Evolutionary conservation across 768 basidiomycete genomes (phyloP).

Genomic region (Tulasnella sp.): DNA sequence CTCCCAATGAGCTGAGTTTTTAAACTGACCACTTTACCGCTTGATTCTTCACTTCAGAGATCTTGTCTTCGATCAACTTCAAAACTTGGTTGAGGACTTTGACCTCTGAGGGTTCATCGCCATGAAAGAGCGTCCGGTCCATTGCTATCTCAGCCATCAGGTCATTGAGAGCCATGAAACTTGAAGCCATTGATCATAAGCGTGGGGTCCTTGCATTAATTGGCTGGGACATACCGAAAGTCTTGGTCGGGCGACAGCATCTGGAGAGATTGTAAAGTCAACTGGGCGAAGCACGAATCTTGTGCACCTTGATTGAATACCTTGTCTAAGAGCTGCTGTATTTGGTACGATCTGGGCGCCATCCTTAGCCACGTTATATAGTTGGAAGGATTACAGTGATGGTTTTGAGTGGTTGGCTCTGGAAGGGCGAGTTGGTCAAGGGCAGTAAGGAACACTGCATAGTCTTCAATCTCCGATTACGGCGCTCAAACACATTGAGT

Average conservation of each 20-base stretch:
- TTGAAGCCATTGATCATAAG: conserved; percentile 26
- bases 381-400: no score
- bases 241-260: conserved; percentile 89
- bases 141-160: conserved; percentile 78
- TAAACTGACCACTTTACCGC: conserved; percentile 78
- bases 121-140: conserved; percentile 60
- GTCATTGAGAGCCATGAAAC: conserved; percentile 96
- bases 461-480: no score
- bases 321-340: conserved; percentile 10
- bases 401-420: no score
- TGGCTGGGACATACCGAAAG: conserved; percentile 50
- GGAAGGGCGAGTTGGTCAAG: no score
- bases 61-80: conserved; percentile 81
- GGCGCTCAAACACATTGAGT: no score
- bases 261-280: conserved; percentile 28
- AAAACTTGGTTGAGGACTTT: conserved; percentile 79
- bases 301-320: background rate
- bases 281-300: background rate
- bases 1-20: background rate
- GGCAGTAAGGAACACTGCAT: no score
- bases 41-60: conserved; percentile 96
- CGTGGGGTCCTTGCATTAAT: conserved; percentile 16
- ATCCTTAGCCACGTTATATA: background rate
- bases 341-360: background rate
- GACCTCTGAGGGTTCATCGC: conserved; percentile 78